A percentile compares a stretch with the other conserved stretches of the same genome.
Conservation (phyloP, 139 green algal genomes). For the Haematococcus lacustris region DNA sequence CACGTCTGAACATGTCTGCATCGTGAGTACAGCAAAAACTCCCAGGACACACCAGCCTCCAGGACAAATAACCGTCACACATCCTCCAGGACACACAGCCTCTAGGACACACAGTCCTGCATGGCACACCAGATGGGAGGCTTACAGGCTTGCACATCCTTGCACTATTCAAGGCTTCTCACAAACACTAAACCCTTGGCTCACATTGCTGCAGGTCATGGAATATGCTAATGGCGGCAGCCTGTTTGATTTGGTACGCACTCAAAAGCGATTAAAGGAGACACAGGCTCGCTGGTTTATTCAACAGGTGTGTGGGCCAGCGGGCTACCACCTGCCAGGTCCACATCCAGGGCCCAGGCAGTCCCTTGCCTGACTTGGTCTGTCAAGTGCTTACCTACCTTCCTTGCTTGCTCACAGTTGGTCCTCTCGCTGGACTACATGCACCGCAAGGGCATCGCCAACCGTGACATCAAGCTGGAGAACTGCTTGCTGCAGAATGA, state of each 20-base stretch:
- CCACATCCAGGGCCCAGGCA: conserved; percentile 47
- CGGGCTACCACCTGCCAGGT: conserved; percentile 44
- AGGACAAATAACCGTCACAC: too few species aligned
- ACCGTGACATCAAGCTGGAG: conserved; percentile 80
- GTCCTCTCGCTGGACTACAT: conserved; percentile 72
- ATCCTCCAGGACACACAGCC: too few species aligned
- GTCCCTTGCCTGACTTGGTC: conserved; percentile 67
- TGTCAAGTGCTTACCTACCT: conserved; percentile 34
- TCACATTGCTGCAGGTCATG: conserved; percentile 81
- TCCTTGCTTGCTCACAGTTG: background rate
- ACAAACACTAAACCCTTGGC: conserved; percentile 47
- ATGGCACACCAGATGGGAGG: too few species aligned
- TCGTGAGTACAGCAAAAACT: too few species aligned
- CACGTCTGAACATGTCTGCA: conserved; percentile 35
- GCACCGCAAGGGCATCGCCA: conserved; percentile 77
- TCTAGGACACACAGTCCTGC: too few species aligned
- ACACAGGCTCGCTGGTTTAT: conserved; percentile 72
- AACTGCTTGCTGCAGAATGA: conserved; percentile 39
- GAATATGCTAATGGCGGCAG: conserved; percentile 85
- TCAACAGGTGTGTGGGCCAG: background rate
- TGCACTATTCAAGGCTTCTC: too few species aligned
- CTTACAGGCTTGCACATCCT: too few species aligned
- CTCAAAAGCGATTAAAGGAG: conserved; percentile 72
- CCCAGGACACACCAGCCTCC: too few species aligned
- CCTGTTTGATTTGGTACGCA: conserved; percentile 83